Evolutionary conservation across 2,329 filamentous ascomycete species (phyloP), one percentile per base, ranked within the genome.

Genomic region (Curvularia sp.): DNA sequence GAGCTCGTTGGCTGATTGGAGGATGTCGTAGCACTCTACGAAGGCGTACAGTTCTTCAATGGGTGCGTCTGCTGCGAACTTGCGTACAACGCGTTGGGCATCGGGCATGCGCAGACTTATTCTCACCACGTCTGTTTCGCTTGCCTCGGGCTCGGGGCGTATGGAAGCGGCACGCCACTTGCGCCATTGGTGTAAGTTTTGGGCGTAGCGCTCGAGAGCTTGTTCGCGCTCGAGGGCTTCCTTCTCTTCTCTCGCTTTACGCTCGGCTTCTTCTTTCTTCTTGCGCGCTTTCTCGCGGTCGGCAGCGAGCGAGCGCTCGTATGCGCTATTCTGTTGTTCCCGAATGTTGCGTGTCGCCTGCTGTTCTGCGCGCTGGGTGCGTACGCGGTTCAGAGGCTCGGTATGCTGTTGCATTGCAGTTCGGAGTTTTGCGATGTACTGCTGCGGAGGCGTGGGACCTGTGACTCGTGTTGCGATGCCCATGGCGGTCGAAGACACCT

Each of bases 11-110:
- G 72, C 76, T 1, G 78, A 77, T 35, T 84, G 77, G 3, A 93
- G 68, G 5, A 89, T 67, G 52, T 92, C 88, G 74, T 93, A 89
- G 78, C 94, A 98, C 73, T 99, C 95, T 2, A 98, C 93, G 78
- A 96, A 97, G 0, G 94, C 95, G 76, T 98, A 98, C 5, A 99
- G 80, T 70, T 97, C 93, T 74, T 98, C 94, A 38, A 98, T 81
- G 2, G 85, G 83, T 0, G 90, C 86, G n/a, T 86, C 82, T 1
- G 84, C 81, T 0, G 82, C 77, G 74, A 99, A 98, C 49, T 86
- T 86, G 42, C 94, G 85, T 55, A 96, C 86, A 2, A 97, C 85
- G 42, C 93, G 85, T 49, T 92, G 89, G 0, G 87, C 90, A 4
- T 86, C 89, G 0, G 83, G 81, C 69, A 89, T 78, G 13, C 86